Evolutionary conservation across 1,284 basidiomycete genomes (phyloP), one percentile per base, ranked within the genome.

Genomic region (Ganoderma leucocontextum): DNA sequence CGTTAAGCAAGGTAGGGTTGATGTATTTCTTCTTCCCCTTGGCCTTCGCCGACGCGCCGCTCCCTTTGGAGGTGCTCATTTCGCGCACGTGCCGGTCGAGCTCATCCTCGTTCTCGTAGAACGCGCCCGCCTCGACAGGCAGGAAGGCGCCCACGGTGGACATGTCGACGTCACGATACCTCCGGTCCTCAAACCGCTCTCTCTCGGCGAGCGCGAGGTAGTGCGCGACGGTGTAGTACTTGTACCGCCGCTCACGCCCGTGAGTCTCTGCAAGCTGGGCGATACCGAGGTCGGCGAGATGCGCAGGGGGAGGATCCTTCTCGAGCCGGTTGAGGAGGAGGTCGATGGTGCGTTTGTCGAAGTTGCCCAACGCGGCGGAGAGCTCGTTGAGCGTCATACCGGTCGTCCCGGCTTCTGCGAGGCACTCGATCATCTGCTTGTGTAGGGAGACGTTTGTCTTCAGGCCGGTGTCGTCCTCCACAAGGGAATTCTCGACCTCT

Each of bases 291-390:
- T 96, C 92, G 59, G 82, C 82, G 5, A 95, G 85, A 77, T 94
- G 92, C 15, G 86, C 66, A 2, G 92, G 92, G 22, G 90, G 91
- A 8, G 83, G 81, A 67, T 78, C 83, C 73, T 86, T 89, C 70
- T 89, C 88, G 52, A 92, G 86, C 55, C 91, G 88, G 17, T 85
- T 83, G 41, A 95, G 83, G n/a, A 94, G 80, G 17, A 92, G 84
- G 75, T 95, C 94, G 62, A 95, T 83, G 2, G 91, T 94, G 36
- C 95, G 89, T 74, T 86, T 87, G 76, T 95, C 92, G 69, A 94
- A 92, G 70, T 89, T 84, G 72, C 87, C 86, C 25, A 96, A 82
- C 22, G 86, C 82, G 29, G 75, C 70, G 44, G 89, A 89, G 38
- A 95, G 80, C 76, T 94, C 92, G 75, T 85, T 87, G 42, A 93